Evolutionary conservation across 805 yeast genomes (phyloP), one percentile per base, ranked within the genome.

Genomic region (Ogataea angusta): DNA sequence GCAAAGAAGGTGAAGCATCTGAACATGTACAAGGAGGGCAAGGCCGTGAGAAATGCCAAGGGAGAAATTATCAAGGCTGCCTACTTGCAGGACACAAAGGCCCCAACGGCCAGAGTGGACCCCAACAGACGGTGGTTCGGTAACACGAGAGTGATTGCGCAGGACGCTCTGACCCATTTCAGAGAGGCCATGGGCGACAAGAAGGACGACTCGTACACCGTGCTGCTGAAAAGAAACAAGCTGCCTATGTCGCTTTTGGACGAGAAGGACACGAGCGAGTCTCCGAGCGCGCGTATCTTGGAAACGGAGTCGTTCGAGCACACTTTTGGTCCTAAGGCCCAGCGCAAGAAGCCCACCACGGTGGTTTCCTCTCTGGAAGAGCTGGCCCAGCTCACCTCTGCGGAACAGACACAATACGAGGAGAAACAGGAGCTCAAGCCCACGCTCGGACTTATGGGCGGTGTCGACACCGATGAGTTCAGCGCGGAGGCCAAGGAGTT

Each of bases 111-210:
- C 2, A 74, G 99, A 46, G 95, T 91, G 31, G 96, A 87, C 60
- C 98, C 99, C 6, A 91, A 91, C 64, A 78, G 96, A 63, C 79
- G 95, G 60, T 91, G 98, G 99, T 93, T 93, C 60, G 96, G 96
- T 35, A 93, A 89, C 66, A 88, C 99, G 10, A 78, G 99, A 59
- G 99, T 91, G 29, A 91, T 91, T 58, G 91, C 97, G 4, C 99
- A 91, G 63, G 96, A 93, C 71, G 96, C 98, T 2, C 70, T 91
- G 56, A 72, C 84, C 21, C 98, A 93, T 68, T 91, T 91, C 69
- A 76, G 99, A 62, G 93, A 86, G 52, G 97, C 97, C 7, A 73
- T 91, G 68, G 95, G 93, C 34, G 95, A 83, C 47, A 85, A 84
- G 56, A 76, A 82, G 54, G 73, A 81, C 51, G 95, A 91, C 57